phyloP scores from a whole-genome alignment of 208 protist genomes.

The Leishmania gerbilli region DNA sequence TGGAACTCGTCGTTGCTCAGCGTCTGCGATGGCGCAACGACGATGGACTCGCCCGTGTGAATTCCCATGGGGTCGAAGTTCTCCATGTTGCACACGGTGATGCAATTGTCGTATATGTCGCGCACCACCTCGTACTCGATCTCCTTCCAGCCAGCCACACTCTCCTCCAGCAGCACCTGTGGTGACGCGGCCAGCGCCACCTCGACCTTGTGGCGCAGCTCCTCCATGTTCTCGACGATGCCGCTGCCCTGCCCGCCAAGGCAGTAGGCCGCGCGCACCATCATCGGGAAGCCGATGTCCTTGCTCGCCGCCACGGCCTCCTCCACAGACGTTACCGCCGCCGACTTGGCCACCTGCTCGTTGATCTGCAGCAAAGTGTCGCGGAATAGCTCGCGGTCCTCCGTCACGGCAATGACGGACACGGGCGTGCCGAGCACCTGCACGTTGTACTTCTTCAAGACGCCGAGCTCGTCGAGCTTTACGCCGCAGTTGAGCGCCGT shows the following conservation, averaged over 20 bases:
- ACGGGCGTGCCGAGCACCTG: conserved; percentile 96
- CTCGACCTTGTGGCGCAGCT: conserved; percentile 80
- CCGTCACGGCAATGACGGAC: conserved; percentile 95
- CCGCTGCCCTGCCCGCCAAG: conserved; percentile 98
- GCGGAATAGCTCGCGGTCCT: conserved; percentile 98
- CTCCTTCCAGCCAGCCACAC: conserved; percentile 99
- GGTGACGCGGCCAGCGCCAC: conserved; percentile 87
- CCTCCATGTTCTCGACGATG: conserved; percentile 92
- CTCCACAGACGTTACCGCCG: conserved; percentile 74
- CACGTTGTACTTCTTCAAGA: conserved; percentile 94
- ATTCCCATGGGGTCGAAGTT: conserved; percentile 98
- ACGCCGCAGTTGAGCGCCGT: conserved; percentile 99
- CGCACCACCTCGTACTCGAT: conserved; percentile 99
- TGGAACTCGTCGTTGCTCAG: conserved; percentile 98
- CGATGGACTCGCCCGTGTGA: conserved; percentile 99
- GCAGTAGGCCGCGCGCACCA: conserved; percentile 97
- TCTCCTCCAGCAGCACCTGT: conserved; percentile 98
- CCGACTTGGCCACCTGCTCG: conserved; percentile 90
- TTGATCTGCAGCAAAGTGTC: conserved; percentile 96
- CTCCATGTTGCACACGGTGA: conserved; percentile 99
- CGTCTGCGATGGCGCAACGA: conserved; percentile 98
- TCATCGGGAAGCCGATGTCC: conserved; percentile 96
- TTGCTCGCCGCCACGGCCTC: conserved; percentile 69
- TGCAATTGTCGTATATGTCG: conserved; percentile 99
- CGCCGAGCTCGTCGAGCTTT: conserved; percentile 90